Base-by-base conservation (phyloP, 2,329 filamentous ascomycete species). In the Phialocephala subalpina region DNA sequence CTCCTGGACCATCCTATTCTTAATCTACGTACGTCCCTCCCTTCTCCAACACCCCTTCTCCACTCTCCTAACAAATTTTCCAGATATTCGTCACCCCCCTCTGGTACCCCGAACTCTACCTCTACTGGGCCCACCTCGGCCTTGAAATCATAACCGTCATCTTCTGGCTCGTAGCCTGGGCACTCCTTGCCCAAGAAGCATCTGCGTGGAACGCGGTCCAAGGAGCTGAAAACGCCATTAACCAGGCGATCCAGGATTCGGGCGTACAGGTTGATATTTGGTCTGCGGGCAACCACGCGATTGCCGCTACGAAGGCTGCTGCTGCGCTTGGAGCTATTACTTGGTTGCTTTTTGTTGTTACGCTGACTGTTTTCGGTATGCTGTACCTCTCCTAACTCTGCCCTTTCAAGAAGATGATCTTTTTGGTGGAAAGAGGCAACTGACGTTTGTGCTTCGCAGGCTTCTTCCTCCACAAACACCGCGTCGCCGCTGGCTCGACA, bases 81-180 rank as follows among this genome's bases (percentile, higher is more conserved):
- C 62, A 67, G 64, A 67, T 64, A 45, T 56, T 64, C 40, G 25
- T 29, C 35, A 36, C 62, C 8, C 65, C 62, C 8, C 45, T 64
- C 38, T 67, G 42, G 22, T 47, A 52, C 29, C 65, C 65, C 6
- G 14, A 59, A 25, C n/a, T 60, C 42, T 67, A 67, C 53, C 36
- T 59, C 38, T 67, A 64, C 59, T 67, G 62, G 62, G 58, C 33
- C 2, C 65, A 67, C 22, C 58, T 67, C 27, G 45, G 45, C 25
- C 53, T 67, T 42, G 58, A 64, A 58, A 49, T 64, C 38, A 8
- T 20, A 1, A 64, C 62, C 36, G 35, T 25, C 9, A 49, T 67
- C 42, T 67, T 67, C 49, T 67, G 65, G 65, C 65, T 67, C 18
- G 27, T 56, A 11, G 59, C 64, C 12, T 69, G 65, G n/a, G 64